Evolutionary conservation across 1,139 yeast species (phyloP).

Genomic region (Geotrichum aggregatum): DNA sequence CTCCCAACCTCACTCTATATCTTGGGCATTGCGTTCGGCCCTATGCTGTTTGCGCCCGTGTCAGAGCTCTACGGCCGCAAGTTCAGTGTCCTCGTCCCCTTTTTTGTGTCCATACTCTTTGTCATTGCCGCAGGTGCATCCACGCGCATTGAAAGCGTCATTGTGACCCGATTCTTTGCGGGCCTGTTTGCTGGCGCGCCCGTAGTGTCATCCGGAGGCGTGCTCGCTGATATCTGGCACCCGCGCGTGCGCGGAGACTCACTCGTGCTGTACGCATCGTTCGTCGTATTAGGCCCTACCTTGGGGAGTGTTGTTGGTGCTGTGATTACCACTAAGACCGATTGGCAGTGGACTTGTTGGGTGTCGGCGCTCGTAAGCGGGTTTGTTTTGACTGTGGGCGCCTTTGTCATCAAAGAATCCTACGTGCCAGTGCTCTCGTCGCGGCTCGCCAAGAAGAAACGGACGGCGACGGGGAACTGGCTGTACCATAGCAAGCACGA

Average conservation of each 20-base stretch:
- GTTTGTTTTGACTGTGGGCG: conserved; percentile 47
- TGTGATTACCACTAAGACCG: conserved; percentile 35
- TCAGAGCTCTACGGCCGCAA: conserved; percentile 42
- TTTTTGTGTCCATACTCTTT: conserved; percentile 39
- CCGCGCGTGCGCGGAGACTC: conserved; percentile 64
- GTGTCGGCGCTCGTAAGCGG: conserved; percentile 33
- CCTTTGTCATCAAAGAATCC: conserved; percentile 60
- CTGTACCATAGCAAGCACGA: conserved; percentile 44
- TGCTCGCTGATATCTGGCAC: conserved; percentile 55
- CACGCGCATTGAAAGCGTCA: conserved; percentile 46
- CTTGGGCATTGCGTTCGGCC: conserved; percentile 56
- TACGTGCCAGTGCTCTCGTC: conserved; percentile 64
- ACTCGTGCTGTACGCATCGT: conserved; percentile 60
- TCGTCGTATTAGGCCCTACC: conserved; percentile 67
- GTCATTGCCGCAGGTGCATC: conserved; percentile 3
- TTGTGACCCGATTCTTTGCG: conserved; percentile 71
- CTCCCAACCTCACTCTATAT: conserved; percentile 55
- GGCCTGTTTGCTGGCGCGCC: conserved; percentile 80
- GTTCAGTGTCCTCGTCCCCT: conserved; percentile 62
- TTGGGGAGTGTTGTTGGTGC: conserved; percentile 72
- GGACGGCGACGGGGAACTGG: conserved; percentile 58
- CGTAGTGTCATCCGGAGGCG: conserved; percentile 82
- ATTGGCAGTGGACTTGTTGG: conserved; percentile 45
- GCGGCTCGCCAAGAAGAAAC: conserved; percentile 51
- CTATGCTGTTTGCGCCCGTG: conserved; percentile 52